Percentiles rank a stretch among this genome's conserved stretches.
These are phyloP conservation scores for Tulasnella calospora DNA, from an alignment of 768 basidiomycete genomes.

Conservation along the genomic window DNA sequence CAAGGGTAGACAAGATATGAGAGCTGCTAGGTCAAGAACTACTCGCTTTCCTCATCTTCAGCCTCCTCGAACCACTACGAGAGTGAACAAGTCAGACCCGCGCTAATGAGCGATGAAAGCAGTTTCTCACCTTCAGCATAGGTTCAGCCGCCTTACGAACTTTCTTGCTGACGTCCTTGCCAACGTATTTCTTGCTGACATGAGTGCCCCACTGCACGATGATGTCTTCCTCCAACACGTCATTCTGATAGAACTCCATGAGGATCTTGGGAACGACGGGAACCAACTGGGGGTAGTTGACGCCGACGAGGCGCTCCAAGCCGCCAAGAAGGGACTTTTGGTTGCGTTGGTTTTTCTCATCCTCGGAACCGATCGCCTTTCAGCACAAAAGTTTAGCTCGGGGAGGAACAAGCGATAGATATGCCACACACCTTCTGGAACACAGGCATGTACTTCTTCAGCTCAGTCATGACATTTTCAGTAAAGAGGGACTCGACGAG, in stretches of 20 bases:
- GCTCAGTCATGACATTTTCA: slow-evolving; percentile 59
- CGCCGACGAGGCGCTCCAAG: slow-evolving; percentile 78
- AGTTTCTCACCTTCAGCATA: slow-evolving; percentile 76
- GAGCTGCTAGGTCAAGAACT: background rate
- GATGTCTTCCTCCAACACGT: slow-evolving; percentile 88
- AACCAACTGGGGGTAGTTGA: slow-evolving; percentile 65
- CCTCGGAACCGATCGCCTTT: slow-evolving; percentile 41
- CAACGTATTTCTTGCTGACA: slow-evolving; percentile 93
- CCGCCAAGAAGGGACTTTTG: slow-evolving; percentile 93
- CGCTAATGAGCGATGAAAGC: background rate
- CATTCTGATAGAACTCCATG: slow-evolving; percentile 89
- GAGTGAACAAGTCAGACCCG: background rate
- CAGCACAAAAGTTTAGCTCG: slow-evolving; percentile 16
- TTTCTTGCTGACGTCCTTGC: slow-evolving; percentile 91
- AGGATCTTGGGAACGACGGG: slow-evolving; percentile 79
- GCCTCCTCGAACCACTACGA: slow-evolving; percentile 82
- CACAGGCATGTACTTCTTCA: slow-evolving; percentile 59
- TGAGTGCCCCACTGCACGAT: slow-evolving; percentile 92
- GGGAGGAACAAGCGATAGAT: background rate
- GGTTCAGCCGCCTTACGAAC: slow-evolving; percentile 94
- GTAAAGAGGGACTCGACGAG: slow-evolving; percentile 82
- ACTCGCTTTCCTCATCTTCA: slow-evolving; percentile 65
- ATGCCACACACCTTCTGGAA: slow-evolving; percentile 64
- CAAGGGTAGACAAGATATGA: background rate
- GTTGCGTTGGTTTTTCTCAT: slow-evolving; percentile 89